These are phyloP conservation scores for Cymbidium sinense DNA, from an alignment of 106 monocot species.

Conservation along the genomic window DNA sequence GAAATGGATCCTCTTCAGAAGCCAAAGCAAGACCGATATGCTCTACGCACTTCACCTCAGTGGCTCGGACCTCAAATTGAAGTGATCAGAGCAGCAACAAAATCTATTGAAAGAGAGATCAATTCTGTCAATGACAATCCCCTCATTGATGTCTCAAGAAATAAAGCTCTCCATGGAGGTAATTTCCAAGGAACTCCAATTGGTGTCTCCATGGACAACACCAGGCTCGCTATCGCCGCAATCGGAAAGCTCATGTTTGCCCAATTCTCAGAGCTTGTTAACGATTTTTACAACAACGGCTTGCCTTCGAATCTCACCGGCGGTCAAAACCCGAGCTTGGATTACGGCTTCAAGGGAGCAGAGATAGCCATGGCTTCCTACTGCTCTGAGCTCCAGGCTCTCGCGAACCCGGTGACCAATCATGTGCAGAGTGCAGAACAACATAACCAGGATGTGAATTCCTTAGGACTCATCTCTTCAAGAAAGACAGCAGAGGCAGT, in stretches of 20 bases:
- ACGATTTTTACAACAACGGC: conserved; percentile 55
- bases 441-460: conserved; percentile 78
- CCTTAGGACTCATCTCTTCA: conserved; percentile 49
- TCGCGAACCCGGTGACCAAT: conserved; percentile 61
- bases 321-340: conserved; percentile 36
- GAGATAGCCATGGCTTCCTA: conserved; percentile 74
- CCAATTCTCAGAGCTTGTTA: conserved; percentile 70
- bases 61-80: conserved; percentile 43
- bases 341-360: conserved; percentile 63
- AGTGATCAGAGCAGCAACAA: conserved; percentile 22
- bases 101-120: conserved; percentile 34
- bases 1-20: conserved; percentile 35
- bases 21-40: conserved; percentile 36
- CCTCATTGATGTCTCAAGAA: conserved; percentile 36
- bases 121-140: conserved; percentile 50
- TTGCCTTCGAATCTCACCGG: conserved; percentile 38
- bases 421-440: conserved; percentile 77
- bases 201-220: conserved; percentile 56
- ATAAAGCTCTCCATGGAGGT: conserved; percentile 36
- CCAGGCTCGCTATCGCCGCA: conserved; percentile 41
- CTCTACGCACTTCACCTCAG: conserved; percentile 32
- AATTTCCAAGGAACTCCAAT: conserved; percentile 60
- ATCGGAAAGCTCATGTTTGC: conserved; percentile 81
- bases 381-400: conserved; percentile 63
- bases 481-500: conserved; percentile 61